Conservation (phyloP, 805 yeast species). For the Saturnispora kantuleensis region DNA sequence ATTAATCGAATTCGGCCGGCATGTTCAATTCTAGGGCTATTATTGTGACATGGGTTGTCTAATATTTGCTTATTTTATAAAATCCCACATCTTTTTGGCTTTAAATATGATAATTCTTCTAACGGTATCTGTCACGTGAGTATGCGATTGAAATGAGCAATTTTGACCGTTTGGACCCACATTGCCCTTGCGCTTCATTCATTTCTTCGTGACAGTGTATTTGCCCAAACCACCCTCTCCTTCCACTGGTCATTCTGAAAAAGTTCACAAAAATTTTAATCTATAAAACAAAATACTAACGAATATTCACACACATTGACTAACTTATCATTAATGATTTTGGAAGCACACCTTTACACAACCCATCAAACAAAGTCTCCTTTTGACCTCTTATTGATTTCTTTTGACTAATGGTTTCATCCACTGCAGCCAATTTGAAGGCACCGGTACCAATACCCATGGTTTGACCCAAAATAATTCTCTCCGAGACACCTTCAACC, state of each 20-base stretch:
- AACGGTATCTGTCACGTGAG: too few species aligned
- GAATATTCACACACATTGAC: neutral
- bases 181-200: too few species aligned
- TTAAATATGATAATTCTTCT: too few species aligned
- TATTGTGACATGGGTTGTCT: too few species aligned
- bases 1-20: too few species aligned
- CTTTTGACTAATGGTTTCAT: constrained; percentile 21
- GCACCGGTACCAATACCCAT: constrained; percentile 98
- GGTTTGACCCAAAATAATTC: constrained; percentile 95
- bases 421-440: constrained; percentile 67
- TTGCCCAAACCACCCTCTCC: neutral
- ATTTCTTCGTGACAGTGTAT: neutral
- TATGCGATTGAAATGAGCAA: too few species aligned
- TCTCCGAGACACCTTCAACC: constrained; percentile 96
- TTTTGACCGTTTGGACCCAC: too few species aligned
- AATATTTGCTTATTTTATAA: too few species aligned
- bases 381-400: constrained; percentile 29
- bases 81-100: too few species aligned
- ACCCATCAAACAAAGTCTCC: constrained; percentile 38
- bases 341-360: constrained; percentile 25
- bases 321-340: constrained; percentile 12
- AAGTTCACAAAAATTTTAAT: neutral
- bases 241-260: neutral
- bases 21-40: too few species aligned
- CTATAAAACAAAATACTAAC: constrained; percentile 1